A percentile compares a stretch with the other conserved stretches of the same genome.
Conservation (phyloP, 768 basidiomycete genomes). For the Leccinum olivaceopallidum region DNA sequence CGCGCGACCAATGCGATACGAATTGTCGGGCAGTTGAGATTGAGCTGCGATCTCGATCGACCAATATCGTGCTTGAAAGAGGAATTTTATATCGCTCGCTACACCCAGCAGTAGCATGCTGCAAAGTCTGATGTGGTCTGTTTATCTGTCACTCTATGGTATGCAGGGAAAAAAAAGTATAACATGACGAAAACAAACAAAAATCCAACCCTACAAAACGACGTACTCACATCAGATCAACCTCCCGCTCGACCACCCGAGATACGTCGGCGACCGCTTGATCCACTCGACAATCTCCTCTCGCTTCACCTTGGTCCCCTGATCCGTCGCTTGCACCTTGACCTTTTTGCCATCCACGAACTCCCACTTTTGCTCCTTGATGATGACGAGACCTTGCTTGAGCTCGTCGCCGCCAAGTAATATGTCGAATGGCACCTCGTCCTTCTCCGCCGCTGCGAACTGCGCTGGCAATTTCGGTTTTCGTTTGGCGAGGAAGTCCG, state of each 20-base stretch:
- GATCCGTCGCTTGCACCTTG: conserved; percentile 58
- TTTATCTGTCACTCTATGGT: neutral
- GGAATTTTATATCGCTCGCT: neutral
- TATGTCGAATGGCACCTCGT: conserved; percentile 90
- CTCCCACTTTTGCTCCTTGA: conserved; percentile 91
- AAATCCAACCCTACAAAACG: neutral
- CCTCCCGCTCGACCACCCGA: conserved; percentile 33
- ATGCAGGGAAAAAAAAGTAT: neutral
- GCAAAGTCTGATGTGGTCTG: no score
- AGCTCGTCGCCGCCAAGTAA: conserved; percentile 90
- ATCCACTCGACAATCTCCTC: conserved; percentile 65
- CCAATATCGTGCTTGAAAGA: neutral
- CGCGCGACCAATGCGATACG: no score
- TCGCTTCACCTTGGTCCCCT: conserved; percentile 66
- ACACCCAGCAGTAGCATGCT: neutral
- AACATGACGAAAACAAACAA: neutral
- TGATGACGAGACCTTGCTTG: conserved; percentile 78
- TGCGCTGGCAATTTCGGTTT: conserved; percentile 89
- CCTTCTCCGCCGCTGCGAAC: conserved; percentile 87
- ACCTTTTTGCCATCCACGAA: conserved; percentile 69
- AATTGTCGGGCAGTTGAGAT: no score
- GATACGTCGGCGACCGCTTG: conserved; percentile 39
- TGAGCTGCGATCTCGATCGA: no score
- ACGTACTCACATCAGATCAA: conserved; percentile 21
- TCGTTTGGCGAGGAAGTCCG: conserved; percentile 89